Evolutionary conservation across 202 grass and related monocot species (phyloP), one percentile per base, ranked within the genome.

Genomic region (Panicum hallii): DNA sequence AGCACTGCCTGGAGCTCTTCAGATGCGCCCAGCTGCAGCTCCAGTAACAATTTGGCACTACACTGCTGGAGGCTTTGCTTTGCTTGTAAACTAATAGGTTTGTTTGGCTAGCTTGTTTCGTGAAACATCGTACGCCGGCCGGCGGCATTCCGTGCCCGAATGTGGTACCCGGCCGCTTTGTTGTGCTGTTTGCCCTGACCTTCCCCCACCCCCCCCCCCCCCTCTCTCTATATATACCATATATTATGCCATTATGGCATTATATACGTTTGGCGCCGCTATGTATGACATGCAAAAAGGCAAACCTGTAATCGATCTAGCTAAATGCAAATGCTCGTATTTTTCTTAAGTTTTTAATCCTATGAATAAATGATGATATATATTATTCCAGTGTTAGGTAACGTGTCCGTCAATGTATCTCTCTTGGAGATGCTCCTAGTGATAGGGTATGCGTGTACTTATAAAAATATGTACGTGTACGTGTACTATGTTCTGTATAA

Each of bases 1-100:
- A 91, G 77, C 95, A 97, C 61, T 97, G 95, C 74, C 90, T 94
- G 3, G 95, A 97, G 79, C 82, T 93, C 78, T 97, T 97, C 87
- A 91, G 65, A 72, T 86, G 34, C 40, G 4, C 36, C 53, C 64
- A 69, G 48, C 26, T 26, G 26, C 64, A 69, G 48, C 70, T 26
- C 26, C 47, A 34, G 42, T 62, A 56, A 42, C 46, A 4, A 36
- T 23, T 43, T 9, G 23, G 4, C 50, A 58, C 70, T 34, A 38
- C 36, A 38, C 36, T 38, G 4, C 6, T n/a, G n/a, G 11, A 77
- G 30, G 14, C 3, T 63, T 67, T 71, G 70, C 42, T 71, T 38
- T 38, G 36, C 36, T 10, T 3, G 26, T 23, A 41, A 30, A 45
- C 2, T 49, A 17, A 1, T 9, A 62, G 0, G 20, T 46, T 46